Conservation (phyloP, 768 basidiomycete genomes). For the Suillus americanus region DNA sequence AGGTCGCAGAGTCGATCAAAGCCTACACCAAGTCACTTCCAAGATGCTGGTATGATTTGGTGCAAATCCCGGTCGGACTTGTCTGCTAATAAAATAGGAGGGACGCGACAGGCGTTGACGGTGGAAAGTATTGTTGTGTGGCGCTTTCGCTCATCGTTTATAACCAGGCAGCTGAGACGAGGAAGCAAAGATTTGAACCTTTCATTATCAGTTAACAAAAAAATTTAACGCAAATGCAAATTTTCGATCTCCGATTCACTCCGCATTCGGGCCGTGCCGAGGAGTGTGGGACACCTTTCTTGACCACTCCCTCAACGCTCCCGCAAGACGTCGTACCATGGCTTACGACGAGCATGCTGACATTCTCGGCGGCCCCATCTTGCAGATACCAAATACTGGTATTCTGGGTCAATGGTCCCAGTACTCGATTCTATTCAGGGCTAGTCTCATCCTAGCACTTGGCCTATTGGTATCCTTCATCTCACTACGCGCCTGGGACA, state of each 20-base stretch:
- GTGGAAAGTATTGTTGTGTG: not conserved
- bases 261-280: conserved; percentile 17
- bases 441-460: conserved; percentile 35
- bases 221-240: conserved; percentile 3
- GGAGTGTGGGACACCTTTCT: conserved; percentile 16
- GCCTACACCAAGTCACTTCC: not conserved
- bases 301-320: conserved; percentile 22
- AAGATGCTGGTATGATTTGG: not conserved
- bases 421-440: conserved; percentile 37
- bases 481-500: conserved; percentile 40
- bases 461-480: conserved; percentile 35
- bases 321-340: conserved; percentile 41
- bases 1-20: conserved; percentile 2
- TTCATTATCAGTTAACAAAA: not conserved
- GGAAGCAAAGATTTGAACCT: not conserved
- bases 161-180: not conserved
- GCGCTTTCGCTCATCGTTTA: too few relatives aligned
- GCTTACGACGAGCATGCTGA: conserved; percentile 59
- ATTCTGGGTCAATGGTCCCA: conserved; percentile 33
- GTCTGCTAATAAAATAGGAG: not conserved
- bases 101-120: not conserved
- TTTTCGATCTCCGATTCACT: conserved; percentile 17
- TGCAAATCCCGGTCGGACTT: not conserved
- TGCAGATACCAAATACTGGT: conserved; percentile 34
- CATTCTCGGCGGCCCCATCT: conserved; percentile 62